phyloP scores from a whole-genome alignment of 306 rosid genomes.

The Vigna trinervia region DNA sequence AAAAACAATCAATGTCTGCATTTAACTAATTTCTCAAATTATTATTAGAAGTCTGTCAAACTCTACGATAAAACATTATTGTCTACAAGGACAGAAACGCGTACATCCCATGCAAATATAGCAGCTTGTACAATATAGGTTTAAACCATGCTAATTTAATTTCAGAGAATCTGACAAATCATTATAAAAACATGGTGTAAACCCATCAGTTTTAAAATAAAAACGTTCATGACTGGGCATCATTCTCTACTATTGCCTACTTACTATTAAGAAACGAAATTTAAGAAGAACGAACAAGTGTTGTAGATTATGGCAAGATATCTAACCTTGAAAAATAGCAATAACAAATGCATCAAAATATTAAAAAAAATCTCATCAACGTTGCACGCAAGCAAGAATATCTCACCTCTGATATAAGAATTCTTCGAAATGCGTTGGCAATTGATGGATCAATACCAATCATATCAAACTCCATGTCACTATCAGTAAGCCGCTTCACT shows the following conservation, averaged over 20 bases:
- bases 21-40: no score
- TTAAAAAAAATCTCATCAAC: not conserved
- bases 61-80: not conserved
- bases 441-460: conserved; percentile 92
- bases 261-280: not conserved
- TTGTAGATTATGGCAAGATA: not conserved
- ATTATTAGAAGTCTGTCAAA: not conserved
- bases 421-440: conserved; percentile 94
- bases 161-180: conserved; percentile 2
- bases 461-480: conserved; percentile 90
- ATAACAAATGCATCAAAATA: conserved; percentile 9
- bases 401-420: conserved; percentile 89
- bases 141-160: no score
- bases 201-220: not conserved
- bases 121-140: not conserved
- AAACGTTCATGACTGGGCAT: not conserved
- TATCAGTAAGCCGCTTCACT: conserved; percentile 61
- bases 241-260: not conserved
- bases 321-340: not conserved
- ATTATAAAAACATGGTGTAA: not conserved
- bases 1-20: no score
- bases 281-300: not conserved
- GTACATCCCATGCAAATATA: not conserved
- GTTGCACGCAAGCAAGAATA: conserved; percentile 19
- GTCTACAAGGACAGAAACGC: not conserved